Evolutionary conservation across 139 green algal species (phyloP).

Genomic region (Axilococcus clingmanii): DNA sequence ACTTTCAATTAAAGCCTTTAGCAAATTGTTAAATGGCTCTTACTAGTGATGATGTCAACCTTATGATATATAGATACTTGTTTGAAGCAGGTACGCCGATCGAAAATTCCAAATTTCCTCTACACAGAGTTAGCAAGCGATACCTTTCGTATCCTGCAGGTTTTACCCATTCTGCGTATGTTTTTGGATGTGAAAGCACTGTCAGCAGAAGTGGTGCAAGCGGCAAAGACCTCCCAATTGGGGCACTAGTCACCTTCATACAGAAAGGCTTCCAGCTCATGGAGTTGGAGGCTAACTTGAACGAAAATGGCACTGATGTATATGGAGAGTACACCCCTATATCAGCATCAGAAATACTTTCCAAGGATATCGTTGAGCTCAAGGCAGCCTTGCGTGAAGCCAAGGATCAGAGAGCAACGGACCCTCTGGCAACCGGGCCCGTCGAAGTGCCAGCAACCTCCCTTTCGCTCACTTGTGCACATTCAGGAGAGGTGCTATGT

Average conservation of each 20-base stretch:
- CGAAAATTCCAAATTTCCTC: background rate
- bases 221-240: conserved; percentile 76
- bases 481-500: too few species aligned
- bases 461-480: too few species aligned
- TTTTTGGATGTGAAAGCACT: conserved; percentile 80
- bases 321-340: conserved; percentile 83
- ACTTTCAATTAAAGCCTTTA: too few species aligned
- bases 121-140: background rate
- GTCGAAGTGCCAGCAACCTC: too few species aligned
- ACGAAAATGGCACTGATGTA: conserved; percentile 59
- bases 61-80: conserved; percentile 89
- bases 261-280: conserved; percentile 96
- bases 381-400: too few species aligned
- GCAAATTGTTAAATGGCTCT: too few species aligned
- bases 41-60: conserved; percentile 87
- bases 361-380: conserved; percentile 78
- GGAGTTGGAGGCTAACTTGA: conserved; percentile 95
- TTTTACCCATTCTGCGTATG: conserved; percentile 90
- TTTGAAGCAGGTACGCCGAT: conserved; percentile 80
- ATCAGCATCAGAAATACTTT: conserved; percentile 74
- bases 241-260: conserved; percentile 84
- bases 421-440: too few species aligned
- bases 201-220: conserved; percentile 56
- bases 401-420: too few species aligned
- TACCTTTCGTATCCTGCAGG: conserved; percentile 41